A percentile compares a stretch with the other conserved stretches of the same genome.
These are phyloP conservation scores for Fomitopsis betulina DNA, from an alignment of 1,284 basidiomycete species.

Conservation along the genomic window DNA sequence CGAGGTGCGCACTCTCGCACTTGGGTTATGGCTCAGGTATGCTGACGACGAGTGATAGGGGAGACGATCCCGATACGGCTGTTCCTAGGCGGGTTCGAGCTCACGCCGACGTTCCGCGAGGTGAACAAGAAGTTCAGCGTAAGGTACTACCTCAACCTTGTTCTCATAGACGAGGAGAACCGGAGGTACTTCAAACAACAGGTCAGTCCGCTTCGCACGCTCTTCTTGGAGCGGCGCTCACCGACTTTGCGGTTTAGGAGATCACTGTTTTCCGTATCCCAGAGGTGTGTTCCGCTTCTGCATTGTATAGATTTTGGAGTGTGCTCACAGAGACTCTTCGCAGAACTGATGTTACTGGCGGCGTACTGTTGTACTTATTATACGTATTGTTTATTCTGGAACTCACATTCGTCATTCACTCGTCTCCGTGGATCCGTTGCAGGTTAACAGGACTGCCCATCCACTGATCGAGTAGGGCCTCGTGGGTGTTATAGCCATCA, in stretches of 20 bases:
- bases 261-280: constrained; percentile 75
- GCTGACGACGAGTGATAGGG: constrained; percentile 40
- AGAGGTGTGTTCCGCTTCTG: constrained; percentile 40
- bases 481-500: too few relatives aligned
- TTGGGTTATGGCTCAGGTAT: background rate
- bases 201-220: constrained; percentile 31
- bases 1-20: constrained; percentile 50
- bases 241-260: constrained; percentile 38
- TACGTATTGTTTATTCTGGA: constrained; percentile 24
- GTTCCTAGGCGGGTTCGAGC: constrained; percentile 96
- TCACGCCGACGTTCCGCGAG: constrained; percentile 97
- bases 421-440: too few relatives aligned
- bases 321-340: background rate
- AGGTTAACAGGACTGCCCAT: too few relatives aligned
- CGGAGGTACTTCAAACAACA: constrained; percentile 92
- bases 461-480: too few relatives aligned
- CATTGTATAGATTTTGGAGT: background rate
- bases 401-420: background rate
- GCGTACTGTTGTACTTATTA: constrained; percentile 20
- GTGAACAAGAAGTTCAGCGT: constrained; percentile 99
- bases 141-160: constrained; percentile 94
- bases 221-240: background rate
- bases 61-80: constrained; percentile 98
- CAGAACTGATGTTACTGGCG: constrained; percentile 20
- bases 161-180: constrained; percentile 98